These are phyloP conservation scores for Pseudocercospora pini-densiflorae DNA, from an alignment of 2,329 filamentous ascomycete species.

Conservation along the genomic window DNA sequence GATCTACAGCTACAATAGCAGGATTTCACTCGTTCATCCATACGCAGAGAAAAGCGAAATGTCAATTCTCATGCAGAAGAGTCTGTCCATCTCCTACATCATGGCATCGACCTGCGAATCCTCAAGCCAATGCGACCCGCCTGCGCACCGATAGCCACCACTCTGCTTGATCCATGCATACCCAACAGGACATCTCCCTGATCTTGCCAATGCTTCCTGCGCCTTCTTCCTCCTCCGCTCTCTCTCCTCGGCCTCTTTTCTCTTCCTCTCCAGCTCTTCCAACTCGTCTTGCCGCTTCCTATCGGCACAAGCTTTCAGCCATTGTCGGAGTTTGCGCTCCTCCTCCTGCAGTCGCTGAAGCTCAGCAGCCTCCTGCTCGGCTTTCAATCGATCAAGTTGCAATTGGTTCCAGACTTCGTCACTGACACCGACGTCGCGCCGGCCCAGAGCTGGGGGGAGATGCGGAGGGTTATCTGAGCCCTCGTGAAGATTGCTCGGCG, in stretches of 20 bases:
- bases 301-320: not conserved
- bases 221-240: not conserved
- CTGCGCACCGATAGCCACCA: not conserved
- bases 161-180: not conserved
- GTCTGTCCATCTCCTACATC: not conserved
- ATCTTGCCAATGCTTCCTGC: not conserved
- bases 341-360: not conserved
- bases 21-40: too few relatives aligned
- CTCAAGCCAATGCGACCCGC: not conserved
- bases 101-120: not conserved
- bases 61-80: not conserved
- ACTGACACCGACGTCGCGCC: not conserved
- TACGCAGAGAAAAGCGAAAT: too few relatives aligned
- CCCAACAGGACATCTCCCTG: not conserved
- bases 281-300: not conserved
- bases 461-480: not conserved
- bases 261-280: not conserved
- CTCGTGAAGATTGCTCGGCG: not conserved
- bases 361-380: not conserved
- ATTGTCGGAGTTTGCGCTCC: not conserved
- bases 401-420: not conserved
- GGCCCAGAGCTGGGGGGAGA: not conserved
- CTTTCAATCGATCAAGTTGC: not conserved
- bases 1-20: too few relatives aligned
- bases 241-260: not conserved